phyloP scores from a whole-genome alignment of 1,284 basidiomycete genomes.

The Cronartium ribicola region DNA sequence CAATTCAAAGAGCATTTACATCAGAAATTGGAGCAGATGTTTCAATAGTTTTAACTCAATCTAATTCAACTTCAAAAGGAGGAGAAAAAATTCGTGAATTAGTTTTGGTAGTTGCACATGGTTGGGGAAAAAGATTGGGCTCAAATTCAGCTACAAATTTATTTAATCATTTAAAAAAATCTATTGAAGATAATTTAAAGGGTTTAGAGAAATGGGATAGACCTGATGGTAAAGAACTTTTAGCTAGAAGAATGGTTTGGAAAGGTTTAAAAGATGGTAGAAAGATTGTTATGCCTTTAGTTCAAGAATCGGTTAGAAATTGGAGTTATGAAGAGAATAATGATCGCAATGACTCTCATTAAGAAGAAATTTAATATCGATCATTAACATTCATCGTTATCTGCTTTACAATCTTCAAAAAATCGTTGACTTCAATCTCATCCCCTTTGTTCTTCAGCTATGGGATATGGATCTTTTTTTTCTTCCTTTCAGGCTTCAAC shows the following conservation, averaged over 20 bases:
- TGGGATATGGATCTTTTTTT: too few relatives aligned
- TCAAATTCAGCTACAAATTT: constrained; percentile 40
- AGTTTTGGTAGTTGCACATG: constrained; percentile 47
- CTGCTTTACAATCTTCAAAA: too few relatives aligned
- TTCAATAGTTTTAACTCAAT: constrained; percentile 45
- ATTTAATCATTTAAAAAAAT: constrained; percentile 42
- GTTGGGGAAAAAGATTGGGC: constrained; percentile 42
- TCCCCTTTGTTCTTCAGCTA: too few relatives aligned
- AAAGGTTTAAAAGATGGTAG: constrained; percentile 5
- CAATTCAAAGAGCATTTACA: constrained; percentile 45
- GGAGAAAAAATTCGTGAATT: constrained; percentile 43
- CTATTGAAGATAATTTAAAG: constrained; percentile 43
- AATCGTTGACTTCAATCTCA: too few relatives aligned
- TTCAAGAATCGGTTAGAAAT: constrained; percentile 18
- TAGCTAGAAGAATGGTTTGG: constrained; percentile 44
- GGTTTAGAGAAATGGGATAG: constrained; percentile 44
- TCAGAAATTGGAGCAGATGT: constrained; percentile 47
- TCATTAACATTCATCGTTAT: too few relatives aligned
- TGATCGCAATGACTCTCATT: too few relatives aligned
- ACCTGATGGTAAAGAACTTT: constrained; percentile 44
- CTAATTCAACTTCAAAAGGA: constrained; percentile 34
- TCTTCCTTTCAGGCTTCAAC: too few relatives aligned
- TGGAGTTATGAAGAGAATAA: constrained; percentile 31
- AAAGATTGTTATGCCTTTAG: constrained; percentile 29
- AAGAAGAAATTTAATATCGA: too few relatives aligned